Evolutionary conservation across 352 stramenopile genomes (phyloP), one percentile per base, ranked within the genome.

Genomic region (Globisporangium abappressorium): DNA sequence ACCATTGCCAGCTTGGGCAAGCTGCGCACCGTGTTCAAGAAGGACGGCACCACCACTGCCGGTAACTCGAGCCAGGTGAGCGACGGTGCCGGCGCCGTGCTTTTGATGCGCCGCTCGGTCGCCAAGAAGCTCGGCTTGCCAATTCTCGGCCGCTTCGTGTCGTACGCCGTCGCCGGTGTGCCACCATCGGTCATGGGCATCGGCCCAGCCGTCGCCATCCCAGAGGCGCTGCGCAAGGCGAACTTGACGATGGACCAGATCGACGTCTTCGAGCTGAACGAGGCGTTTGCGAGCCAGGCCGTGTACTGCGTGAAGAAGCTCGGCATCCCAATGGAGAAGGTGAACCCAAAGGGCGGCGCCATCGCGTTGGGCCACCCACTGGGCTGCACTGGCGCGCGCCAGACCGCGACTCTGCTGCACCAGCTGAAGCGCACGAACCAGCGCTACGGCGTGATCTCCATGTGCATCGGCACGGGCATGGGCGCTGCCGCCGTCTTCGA

Each of bases 401-500:
- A 97, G 72, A 82, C 98, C 57, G 90, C 89, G n/a, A 98, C 93
- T 57, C 76, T 98, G 33, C 66, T 98, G 51, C 81, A 97, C 74
- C 87, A 97, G 73, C 83, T 99, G 66, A 95, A 97, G 76, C 82
- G 92, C 55, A 90, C 78, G 60, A 87, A 93, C 34, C 77, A 88
- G 66, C 77, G 79, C 55, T 95, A 94, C 66, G 94, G 93, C 60
- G 86, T 98, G 60, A 91, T 98, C 57, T 97, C 86, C 63, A 98
- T 99, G 92, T 99, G 96, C 79, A 97, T 98, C 76, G 96, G 96
- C 68, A 97, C 91, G 60, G 96, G 96, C 62, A 98, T 98, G 92
- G 96, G 94, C 41, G 94, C 92, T 28, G 96, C 96, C 62, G 92
- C 92, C 51, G 84, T 98, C 57, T 87, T 98, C 58, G 94, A 98